Base-by-base conservation (phyloP, 495 filamentous ascomycete genomes). In the Podospora didyma region DNA sequence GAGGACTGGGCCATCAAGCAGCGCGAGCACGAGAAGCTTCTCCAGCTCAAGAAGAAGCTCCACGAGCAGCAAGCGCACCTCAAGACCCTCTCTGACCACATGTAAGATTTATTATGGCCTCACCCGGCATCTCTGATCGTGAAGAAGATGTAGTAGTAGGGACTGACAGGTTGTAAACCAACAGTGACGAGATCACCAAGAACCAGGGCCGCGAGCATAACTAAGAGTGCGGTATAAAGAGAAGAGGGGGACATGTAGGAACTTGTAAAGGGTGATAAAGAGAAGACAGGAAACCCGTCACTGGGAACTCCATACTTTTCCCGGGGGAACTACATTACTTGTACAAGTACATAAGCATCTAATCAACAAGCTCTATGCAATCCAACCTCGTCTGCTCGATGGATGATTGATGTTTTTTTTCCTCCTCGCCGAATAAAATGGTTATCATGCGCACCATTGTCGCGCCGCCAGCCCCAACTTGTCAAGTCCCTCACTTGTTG, bases 21-120 rank as follows among this genome's bases (percentile, higher is more conserved):
- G 78, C 85, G 88, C 65, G 94, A 99, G 82, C 78, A 83, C 71
- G 82, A 88, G 75, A 96, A 96, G 89, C 85, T 84, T 50, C 68
- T 86, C 20, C 72, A 76, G 66, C 82, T 97, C 57, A 86, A 82
- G 74, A 82, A 85, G 69, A 95, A 92, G 80, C 83, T 98, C 61
- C 59, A 67, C 54, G 83, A 87, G 67, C 90, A 96, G 77, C 82
- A 88, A 67, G 78, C 85, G 49, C 88, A 96, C 74, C 81, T 96
- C 57, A 75, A 94, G 69, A 84, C 92, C 70, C 81, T 96, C 31
- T 86, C 91, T 61, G 79, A 86, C 63, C 86, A 94, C 78, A 89
- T 97, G 89, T 94, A 76, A 66, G 86, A 12, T 21, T 31, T 39
- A 76, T 37, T 16, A 22, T 34, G 51, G 23, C 46, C 46, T 14